These are phyloP conservation scores for Nicotiana undulata DNA, from an alignment of 257 asterid genomes.

Conservation along the genomic window DNA sequence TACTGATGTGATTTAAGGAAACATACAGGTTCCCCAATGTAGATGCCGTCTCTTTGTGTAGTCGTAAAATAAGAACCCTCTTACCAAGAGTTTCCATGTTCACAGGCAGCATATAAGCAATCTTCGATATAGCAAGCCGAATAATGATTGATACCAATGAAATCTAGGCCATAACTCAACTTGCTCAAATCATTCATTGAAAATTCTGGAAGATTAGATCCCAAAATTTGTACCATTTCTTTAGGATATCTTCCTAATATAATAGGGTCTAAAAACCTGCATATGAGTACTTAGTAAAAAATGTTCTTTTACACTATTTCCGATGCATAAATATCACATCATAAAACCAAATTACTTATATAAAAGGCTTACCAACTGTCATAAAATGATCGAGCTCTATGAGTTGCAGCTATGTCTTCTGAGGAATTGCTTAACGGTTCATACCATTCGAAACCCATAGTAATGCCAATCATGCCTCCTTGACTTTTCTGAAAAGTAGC, in stretches of 20 bases:
- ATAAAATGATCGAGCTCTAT: slow-evolving; percentile 55
- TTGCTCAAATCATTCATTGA: slow-evolving; percentile 17
- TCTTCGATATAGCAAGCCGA: slow-evolving; percentile 46
- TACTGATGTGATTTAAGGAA: not conserved
- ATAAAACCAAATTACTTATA: not conserved
- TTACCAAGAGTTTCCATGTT: slow-evolving; percentile 28
- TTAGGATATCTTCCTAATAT: slow-evolving; percentile 45
- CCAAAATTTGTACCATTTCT: slow-evolving; percentile 36
- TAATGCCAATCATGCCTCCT: slow-evolving; percentile 48
- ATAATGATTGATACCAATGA: slow-evolving; percentile 53
- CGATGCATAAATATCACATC: not conserved
- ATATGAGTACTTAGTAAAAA: not conserved
- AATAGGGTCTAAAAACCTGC: slow-evolving; percentile 55
- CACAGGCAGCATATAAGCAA: slow-evolving; percentile 40
- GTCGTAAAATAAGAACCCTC: slow-evolving; percentile 36
- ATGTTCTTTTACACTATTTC: not conserved
- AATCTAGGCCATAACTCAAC: slow-evolving; percentile 28
- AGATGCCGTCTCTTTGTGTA: slow-evolving; percentile 27
- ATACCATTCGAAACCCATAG: slow-evolving; percentile 41
- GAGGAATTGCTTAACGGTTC: slow-evolving; percentile 43
- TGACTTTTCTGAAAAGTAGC: slow-evolving; percentile 29
- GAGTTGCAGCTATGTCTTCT: slow-evolving; percentile 44
- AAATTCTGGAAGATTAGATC: slow-evolving; percentile 31
- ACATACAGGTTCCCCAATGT: slow-evolving; percentile 44
- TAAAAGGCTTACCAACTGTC: slow-evolving; percentile 35